Percentiles rank a stretch among this genome's conserved stretches.
Evolutionary conservation across 2,329 filamentous ascomycete species (phyloP).

Genomic region (Neocatenulostroma microsporum): DNA sequence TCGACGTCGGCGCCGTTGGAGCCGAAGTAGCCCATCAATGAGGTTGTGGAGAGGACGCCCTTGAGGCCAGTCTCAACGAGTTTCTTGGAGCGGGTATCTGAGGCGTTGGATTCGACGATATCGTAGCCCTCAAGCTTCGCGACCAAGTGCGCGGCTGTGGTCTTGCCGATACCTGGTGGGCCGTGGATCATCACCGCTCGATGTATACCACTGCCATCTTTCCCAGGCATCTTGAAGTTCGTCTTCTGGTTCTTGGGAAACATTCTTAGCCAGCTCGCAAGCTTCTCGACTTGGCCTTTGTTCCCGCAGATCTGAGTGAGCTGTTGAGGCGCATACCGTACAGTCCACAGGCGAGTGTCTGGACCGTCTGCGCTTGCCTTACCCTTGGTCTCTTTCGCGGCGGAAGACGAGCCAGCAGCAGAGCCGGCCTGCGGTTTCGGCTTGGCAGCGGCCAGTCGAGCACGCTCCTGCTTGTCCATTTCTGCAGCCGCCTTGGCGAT

Average conservation of each 20-base stretch:
- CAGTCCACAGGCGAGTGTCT: conserved; percentile 74
- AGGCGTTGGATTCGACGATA: conserved; percentile 89
- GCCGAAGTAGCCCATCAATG: conserved; percentile 75
- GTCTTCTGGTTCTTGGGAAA: conserved; percentile 74
- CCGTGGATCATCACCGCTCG: conserved; percentile 93
- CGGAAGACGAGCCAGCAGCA: conserved; percentile 33
- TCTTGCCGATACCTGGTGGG: conserved; percentile 94
- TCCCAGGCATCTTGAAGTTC: conserved; percentile 72
- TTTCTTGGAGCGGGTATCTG: conserved; percentile 92
- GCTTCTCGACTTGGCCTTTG: conserved; percentile 79
- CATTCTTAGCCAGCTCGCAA: conserved; percentile 76
- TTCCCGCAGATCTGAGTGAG: conserved; percentile 91
- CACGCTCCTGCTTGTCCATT: conserved; percentile 70
- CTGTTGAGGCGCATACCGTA: conserved; percentile 84
- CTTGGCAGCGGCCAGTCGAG: conserved; percentile 38
- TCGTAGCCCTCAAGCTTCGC: conserved; percentile 91
- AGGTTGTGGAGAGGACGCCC: conserved; percentile 89
- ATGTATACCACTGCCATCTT: conserved; percentile 74
- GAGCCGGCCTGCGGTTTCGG: conserved; percentile 29
- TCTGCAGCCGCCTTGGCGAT: conserved; percentile 71
- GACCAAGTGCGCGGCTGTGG: conserved; percentile 88
- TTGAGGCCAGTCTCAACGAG: conserved; percentile 81
- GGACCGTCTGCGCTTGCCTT: conserved; percentile 33
- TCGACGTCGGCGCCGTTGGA: conserved; percentile 75
- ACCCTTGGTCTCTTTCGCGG: conserved; percentile 29